phyloP scores from a whole-genome alignment of 106 monocot genomes.

The Platanthera zijinensis region DNA sequence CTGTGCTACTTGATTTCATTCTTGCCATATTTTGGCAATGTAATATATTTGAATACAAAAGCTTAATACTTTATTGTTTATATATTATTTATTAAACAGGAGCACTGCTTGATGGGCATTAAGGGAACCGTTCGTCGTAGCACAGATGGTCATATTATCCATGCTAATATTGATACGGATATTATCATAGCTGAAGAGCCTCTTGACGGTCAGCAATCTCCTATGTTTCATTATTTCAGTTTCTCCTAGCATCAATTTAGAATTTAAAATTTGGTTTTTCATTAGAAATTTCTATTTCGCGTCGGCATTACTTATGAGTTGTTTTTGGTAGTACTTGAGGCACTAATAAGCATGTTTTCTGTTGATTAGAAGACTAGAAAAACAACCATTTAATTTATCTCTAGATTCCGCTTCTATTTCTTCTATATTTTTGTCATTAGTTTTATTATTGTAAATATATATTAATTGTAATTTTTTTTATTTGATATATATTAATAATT shows the following conservation, averaged over 20 bases:
- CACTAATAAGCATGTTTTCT: not conserved
- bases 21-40: not conserved
- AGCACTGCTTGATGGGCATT: conserved; percentile 99
- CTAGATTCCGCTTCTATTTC: too few relatives aligned
- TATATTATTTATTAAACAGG: conserved; percentile 29
- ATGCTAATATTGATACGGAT: conserved; percentile 99
- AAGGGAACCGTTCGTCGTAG: conserved; percentile 98
- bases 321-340: not conserved
- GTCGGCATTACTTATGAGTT: not conserved
- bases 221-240: not conserved
- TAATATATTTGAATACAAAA: not conserved
- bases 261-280: not conserved
- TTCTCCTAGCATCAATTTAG: not conserved
- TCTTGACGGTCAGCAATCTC: conserved; percentile 57
- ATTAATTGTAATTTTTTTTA: too few relatives aligned
- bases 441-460: too few relatives aligned
- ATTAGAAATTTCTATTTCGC: not conserved
- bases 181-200: conserved; percentile 97
- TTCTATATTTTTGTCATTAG: too few relatives aligned
- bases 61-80: not conserved
- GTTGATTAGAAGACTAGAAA: not conserved
- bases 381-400: not conserved
- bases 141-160: conserved; percentile 97
- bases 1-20: conserved; percentile 3
- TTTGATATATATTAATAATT: too few relatives aligned